Base-by-base conservation (phyloP, 768 basidiomycete species). In the Pleurotus salmoneostramineus region DNA sequence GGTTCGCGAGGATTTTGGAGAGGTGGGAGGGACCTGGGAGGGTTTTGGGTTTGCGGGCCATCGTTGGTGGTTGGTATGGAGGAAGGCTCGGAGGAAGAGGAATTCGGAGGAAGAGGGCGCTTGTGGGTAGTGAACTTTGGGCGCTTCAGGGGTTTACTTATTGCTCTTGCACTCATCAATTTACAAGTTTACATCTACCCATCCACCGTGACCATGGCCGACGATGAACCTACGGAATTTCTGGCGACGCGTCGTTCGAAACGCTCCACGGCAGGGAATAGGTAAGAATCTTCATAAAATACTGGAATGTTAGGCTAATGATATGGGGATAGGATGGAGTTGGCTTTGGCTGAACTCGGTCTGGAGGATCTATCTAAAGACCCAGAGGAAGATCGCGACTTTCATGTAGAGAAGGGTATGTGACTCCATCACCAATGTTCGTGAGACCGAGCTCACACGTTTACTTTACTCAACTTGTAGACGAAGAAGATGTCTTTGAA, bases 401-500 rank as follows among this genome's bases (percentile, higher is more conserved):
- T 92, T 51, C 65, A 82, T 3, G 71, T 83, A 36, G 81, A 80
- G 17, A 87, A 83, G 66, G 89, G 91, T 86, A 14, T 6, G 10
- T 45, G 46, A 6, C 6, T 31, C 31, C 6, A 6, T 31, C 31
- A 6, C 6, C 6, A 31, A 31, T 6, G 6, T 6, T 10, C 46
- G 6, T 48, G 31, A 46, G 17, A 33, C 14, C 15, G 21, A 31
- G 27, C 31, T 37, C 7, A 36, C 6, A 54, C 6, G 59, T 36
- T 62, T 58, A 15, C 12, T 15, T 37, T 50, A 50, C 42, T n/a
- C 7, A 55, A 33, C 45, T 11, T 48, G 48, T 64, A 91, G 92
- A 90, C 52, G 92, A 95, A 68, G 85, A 89, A 62, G 91, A 93
- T 64, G 68, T 87, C 6, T 91, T 92, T 59, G 91, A 81, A 62